These are phyloP conservation scores for Colletotrichum sp. DNA, from an alignment of 2,329 filamentous ascomycete genomes.

Conservation along the genomic window DNA sequence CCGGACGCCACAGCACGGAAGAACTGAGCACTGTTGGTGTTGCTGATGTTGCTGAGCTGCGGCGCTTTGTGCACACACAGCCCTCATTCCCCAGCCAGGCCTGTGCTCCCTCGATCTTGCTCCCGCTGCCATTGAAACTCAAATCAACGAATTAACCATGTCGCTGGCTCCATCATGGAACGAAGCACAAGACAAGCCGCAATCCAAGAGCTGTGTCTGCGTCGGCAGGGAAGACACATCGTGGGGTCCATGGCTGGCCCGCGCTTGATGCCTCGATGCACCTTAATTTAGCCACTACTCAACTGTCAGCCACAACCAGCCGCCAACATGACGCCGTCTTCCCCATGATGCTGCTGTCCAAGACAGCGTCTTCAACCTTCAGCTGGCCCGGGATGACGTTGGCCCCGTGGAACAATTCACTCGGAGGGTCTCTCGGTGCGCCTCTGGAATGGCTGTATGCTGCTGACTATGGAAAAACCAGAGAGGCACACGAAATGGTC, in stretches of 20 bases:
- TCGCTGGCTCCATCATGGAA: background rate
- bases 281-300: slow-evolving; percentile 9
- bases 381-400: slow-evolving; percentile 13
- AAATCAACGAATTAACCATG: background rate
- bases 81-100: background rate
- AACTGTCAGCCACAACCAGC: slow-evolving; percentile 17
- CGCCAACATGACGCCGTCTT: slow-evolving; percentile 12
- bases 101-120: background rate
- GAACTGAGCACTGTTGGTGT: background rate
- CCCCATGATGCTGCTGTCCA: background rate
- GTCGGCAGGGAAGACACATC: background rate
- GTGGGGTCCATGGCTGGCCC: background rate
- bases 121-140: background rate
- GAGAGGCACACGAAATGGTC: background rate
- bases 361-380: background rate
- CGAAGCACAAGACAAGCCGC: slow-evolving; percentile 7
- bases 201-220: background rate
- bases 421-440: background rate
- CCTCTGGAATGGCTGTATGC: background rate
- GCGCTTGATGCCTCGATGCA: background rate
- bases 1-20: background rate
- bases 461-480: background rate
- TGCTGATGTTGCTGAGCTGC: background rate
- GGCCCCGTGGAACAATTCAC: background rate
- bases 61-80: background rate